A percentile compares a stretch with the other conserved stretches of the same genome.
Conservation (phyloP, 805 yeast species). For the Cyberlindnera misumaiensis region DNA sequence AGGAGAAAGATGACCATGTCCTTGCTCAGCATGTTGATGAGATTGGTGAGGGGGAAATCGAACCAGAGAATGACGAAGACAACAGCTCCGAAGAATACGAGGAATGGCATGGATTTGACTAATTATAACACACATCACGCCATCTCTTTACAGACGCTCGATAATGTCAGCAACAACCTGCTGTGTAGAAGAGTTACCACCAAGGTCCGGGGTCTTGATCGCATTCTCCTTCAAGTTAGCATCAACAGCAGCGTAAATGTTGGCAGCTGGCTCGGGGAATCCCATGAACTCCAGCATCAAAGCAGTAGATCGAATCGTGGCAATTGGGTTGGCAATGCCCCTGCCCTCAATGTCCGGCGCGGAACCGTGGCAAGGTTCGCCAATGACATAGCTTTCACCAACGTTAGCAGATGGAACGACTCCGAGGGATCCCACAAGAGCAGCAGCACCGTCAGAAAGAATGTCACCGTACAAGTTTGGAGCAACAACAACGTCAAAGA, state of each 20-base stretch:
- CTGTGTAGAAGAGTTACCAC: slow-evolving; percentile 82
- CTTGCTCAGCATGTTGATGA: slow-evolving; percentile 2
- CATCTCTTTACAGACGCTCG: slow-evolving; percentile 18
- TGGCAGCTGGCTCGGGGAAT: slow-evolving; percentile 79
- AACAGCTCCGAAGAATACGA: slow-evolving; percentile 15
- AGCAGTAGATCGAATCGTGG: slow-evolving; percentile 96
- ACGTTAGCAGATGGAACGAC: slow-evolving; percentile 98
- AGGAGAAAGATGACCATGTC: not conserved
- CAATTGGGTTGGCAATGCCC: slow-evolving; percentile 93
- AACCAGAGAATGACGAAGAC: slow-evolving; percentile 3
- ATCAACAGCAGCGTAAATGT: slow-evolving; percentile 90
- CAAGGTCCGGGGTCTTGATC: slow-evolving; percentile 85
- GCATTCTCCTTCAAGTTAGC: slow-evolving; percentile 78
- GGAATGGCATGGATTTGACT: slow-evolving; percentile 33
- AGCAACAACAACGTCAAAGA: slow-evolving; percentile 96
- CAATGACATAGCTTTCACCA: slow-evolving; percentile 92
- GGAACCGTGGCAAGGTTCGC: slow-evolving; percentile 99
- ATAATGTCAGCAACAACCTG: slow-evolving; percentile 83
- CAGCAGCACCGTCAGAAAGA: slow-evolving; percentile 96
- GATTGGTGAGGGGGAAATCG: slow-evolving; percentile 5
- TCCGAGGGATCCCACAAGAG: slow-evolving; percentile 94
- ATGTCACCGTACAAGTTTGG: slow-evolving; percentile 98
- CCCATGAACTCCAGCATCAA: slow-evolving; percentile 97
- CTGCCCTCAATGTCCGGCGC: slow-evolving; percentile 98
- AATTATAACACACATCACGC: not conserved